phyloP scores from a whole-genome alignment of 176 grass and related monocot genomes.

The Aegilops bicornis region DNA sequence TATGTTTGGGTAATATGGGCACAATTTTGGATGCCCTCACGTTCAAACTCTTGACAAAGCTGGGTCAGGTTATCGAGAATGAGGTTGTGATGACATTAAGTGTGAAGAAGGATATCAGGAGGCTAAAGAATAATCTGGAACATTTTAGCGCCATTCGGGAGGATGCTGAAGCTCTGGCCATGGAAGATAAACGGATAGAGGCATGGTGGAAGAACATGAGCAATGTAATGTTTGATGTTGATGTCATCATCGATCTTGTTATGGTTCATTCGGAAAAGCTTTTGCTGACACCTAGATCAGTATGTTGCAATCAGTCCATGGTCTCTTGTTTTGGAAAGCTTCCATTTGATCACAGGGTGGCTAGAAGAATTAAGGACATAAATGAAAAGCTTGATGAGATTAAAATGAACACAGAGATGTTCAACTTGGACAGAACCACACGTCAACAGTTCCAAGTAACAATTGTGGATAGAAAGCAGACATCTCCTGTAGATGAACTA shows the following conservation, averaged over 20 bases:
- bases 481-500: conserved; percentile 17
- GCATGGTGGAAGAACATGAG: conserved; percentile 29
- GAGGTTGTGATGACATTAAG: not conserved
- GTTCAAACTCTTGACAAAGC: not conserved
- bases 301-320: not conserved
- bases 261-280: not conserved
- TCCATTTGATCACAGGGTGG: not conserved
- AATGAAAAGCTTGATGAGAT: conserved; percentile 21
- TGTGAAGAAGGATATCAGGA: not conserved
- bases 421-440: not conserved
- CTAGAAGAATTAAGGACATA: conserved; percentile 24
- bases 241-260: conserved; percentile 29
- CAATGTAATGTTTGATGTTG: conserved; percentile 25
- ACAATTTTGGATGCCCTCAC: conserved; percentile 11
- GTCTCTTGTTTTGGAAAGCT: not conserved
- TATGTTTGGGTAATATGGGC: not conserved
- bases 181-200: not conserved
- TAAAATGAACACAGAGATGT: not conserved
- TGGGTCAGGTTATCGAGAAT: not conserved
- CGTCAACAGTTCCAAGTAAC: not conserved
- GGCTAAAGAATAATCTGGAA: conserved; percentile 4
- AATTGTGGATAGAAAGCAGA: not conserved
- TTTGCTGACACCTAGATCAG: not conserved
- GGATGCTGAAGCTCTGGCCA: conserved; percentile 24
- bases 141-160: conserved; percentile 11